These are phyloP conservation scores for Fusarium brachygibbosum DNA, from an alignment of 2,329 filamentous ascomycete species.

Conservation along the genomic window DNA sequence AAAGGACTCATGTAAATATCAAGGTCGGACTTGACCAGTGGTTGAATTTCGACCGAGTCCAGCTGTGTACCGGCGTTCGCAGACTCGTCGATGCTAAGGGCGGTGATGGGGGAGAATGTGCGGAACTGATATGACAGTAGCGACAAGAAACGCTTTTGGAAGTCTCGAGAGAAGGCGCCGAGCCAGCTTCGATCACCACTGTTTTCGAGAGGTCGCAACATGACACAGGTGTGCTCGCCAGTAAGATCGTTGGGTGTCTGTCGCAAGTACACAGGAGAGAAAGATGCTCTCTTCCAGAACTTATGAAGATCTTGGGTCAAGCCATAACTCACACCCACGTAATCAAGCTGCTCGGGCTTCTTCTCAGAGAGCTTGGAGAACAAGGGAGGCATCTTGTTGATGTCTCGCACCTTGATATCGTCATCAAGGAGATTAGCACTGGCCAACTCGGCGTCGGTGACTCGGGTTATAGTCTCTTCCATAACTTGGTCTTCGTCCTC, in stretches of 20 bases:
- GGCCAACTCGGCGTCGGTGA: conserved; percentile 85
- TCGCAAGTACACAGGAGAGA: conserved; percentile 90
- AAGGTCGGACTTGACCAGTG: conserved; percentile 80
- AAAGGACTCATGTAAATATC: conserved; percentile 87
- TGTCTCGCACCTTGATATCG: conserved; percentile 90
- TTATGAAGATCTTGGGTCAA: conserved; percentile 89
- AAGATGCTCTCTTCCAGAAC: conserved; percentile 93
- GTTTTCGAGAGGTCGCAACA: conserved; percentile 84
- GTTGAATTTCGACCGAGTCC: conserved; percentile 63
- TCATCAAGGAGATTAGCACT: conserved; percentile 83
- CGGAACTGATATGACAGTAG: conserved; percentile 95
- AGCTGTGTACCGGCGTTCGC: conserved; percentile 79
- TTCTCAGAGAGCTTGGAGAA: conserved; percentile 91
- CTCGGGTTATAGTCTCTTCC: conserved; percentile 77
- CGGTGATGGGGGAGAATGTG: conserved; percentile 80
- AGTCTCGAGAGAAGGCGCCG: conserved; percentile 90
- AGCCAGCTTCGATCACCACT: conserved; percentile 85
- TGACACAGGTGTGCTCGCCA: conserved; percentile 97
- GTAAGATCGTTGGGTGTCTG: conserved; percentile 97
- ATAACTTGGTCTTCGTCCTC: conserved; percentile 72
- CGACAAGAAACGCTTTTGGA: conserved; percentile 92
- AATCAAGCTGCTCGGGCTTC: conserved; percentile 84
- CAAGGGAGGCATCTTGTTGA: conserved; percentile 90
- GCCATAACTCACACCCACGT: conserved; percentile 95
- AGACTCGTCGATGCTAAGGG: conserved; percentile 89